Evolutionary conservation across 306 rosid genomes (phyloP).

Genomic region (Hippophae tibetana): DNA sequence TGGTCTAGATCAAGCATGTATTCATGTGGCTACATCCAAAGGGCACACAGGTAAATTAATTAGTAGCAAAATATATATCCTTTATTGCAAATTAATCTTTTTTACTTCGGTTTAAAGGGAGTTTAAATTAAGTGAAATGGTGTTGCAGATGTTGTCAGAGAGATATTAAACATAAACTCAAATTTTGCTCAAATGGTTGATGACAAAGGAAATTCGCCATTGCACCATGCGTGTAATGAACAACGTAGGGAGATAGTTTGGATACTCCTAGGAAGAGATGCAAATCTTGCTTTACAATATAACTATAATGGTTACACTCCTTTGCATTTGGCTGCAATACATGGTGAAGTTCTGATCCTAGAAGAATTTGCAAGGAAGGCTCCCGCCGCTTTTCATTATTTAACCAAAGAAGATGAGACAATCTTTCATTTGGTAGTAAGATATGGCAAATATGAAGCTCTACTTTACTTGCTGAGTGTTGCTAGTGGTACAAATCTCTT

Average conservation of each 20-base stretch:
- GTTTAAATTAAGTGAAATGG: not conserved
- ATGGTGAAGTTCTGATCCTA: conserved; percentile 46
- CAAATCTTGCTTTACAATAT: conserved; percentile 28
- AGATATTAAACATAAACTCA: conserved; percentile 34
- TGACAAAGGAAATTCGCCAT: conserved; percentile 33
- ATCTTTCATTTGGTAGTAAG: conserved; percentile 53
- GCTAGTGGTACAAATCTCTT: conserved; percentile 33
- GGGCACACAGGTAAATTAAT: conserved; percentile 38
- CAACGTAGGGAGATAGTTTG: conserved; percentile 46
- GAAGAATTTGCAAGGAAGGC: conserved; percentile 28
- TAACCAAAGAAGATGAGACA: conserved; percentile 51
- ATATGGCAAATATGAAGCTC: conserved; percentile 40
- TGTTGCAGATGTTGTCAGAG: conserved; percentile 49
- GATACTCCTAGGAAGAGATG: conserved; percentile 36
- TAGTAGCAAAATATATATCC: not conserved
- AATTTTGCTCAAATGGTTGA: conserved; percentile 28
- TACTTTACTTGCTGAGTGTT: conserved; percentile 31
- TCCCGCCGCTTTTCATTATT: conserved; percentile 35
- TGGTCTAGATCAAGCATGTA: conserved; percentile 34
- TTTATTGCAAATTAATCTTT: too few relatives aligned
- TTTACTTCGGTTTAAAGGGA: too few relatives aligned
- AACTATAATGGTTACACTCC: conserved; percentile 58
- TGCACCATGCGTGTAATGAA: conserved; percentile 43
- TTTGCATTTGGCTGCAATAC: conserved; percentile 42
- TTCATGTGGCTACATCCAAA: conserved; percentile 43